Evolutionary conservation across 2,329 filamentous ascomycete genomes (phyloP).

Genomic region (Tothia fuscella): DNA sequence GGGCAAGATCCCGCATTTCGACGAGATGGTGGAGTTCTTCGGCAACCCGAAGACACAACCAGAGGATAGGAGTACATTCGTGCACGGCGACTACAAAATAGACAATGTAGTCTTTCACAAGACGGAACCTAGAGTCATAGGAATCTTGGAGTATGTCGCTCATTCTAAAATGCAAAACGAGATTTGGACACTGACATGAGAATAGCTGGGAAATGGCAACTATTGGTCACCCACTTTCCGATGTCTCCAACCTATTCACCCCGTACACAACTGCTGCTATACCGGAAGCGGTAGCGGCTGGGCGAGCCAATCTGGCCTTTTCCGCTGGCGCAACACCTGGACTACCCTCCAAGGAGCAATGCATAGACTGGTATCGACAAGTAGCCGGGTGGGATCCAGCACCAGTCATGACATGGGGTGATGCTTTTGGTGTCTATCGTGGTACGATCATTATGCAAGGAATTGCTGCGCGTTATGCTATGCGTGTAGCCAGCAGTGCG

Average conservation of each 20-base stretch:
- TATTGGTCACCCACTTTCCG: conserved; percentile 87
- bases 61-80: conserved; percentile 61
- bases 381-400: conserved; percentile 60
- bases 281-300: conserved; percentile 25
- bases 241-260: conserved; percentile 65
- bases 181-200: not conserved
- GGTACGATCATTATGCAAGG: conserved; percentile 64
- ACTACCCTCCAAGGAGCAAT: conserved; percentile 47
- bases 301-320: conserved; percentile 41
- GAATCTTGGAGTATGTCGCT: conserved; percentile 63
- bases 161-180: not conserved
- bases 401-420: conserved; percentile 49
- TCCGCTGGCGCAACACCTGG: conserved; percentile 52
- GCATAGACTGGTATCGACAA: conserved; percentile 54
- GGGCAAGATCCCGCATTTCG: conserved; percentile 72
- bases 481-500: conserved; percentile 78
- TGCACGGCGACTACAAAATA: conserved; percentile 94
- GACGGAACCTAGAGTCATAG: conserved; percentile 77
- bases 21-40: conserved; percentile 71
- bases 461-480: conserved; percentile 78
- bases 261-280: conserved; percentile 32
- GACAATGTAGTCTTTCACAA: conserved; percentile 61
- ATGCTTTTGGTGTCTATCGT: conserved; percentile 50
- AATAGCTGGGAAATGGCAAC: conserved; percentile 87
- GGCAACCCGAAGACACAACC: conserved; percentile 57